Evolutionary conservation across 2,329 filamentous ascomycete species (phyloP).

Genomic region (Colletotrichum lindemuthianum): DNA sequence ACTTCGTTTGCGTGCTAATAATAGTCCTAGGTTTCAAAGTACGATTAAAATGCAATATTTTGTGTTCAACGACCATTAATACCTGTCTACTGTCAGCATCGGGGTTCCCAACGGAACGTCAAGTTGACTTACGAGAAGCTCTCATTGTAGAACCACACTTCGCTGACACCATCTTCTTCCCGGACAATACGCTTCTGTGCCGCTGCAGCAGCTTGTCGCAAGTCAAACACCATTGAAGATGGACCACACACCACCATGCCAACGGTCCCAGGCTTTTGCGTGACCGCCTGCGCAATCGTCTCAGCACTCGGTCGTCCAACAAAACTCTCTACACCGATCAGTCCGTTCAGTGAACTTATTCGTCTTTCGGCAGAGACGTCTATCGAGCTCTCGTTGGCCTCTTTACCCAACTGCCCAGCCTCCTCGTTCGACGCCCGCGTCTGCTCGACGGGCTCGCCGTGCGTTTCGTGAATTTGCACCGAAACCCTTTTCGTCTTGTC

Average conservation of each 20-base stretch:
- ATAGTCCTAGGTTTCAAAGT: too few relatives aligned
- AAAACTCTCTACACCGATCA: neutral
- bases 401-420: neutral
- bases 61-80: too few relatives aligned
- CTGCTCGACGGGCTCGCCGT: too few relatives aligned
- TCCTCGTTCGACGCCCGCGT: too few relatives aligned
- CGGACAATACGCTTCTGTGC: constrained; percentile 29
- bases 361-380: constrained; percentile 10
- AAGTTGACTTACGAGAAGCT: constrained; percentile 38
- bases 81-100: neutral
- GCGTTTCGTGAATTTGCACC: constrained; percentile 10
- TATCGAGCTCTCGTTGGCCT: neutral
- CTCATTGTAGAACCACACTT: constrained; percentile 42
- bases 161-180: constrained; percentile 17
- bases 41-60: too few relatives aligned
- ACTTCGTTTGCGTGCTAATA: too few relatives aligned
- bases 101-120: neutral
- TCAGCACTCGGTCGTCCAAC: constrained; percentile 36
- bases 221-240: constrained; percentile 39
- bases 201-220: constrained; percentile 34
- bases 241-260: constrained; percentile 41
- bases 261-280: constrained; percentile 23
- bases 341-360: neutral
- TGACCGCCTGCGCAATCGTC: constrained; percentile 14
- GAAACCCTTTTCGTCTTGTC: neutral